A percentile compares a stretch with the other conserved stretches of the same genome.
phyloP scores from a whole-genome alignment of 345 rosid genomes.

The Gynandropsis gynandra region DNA sequence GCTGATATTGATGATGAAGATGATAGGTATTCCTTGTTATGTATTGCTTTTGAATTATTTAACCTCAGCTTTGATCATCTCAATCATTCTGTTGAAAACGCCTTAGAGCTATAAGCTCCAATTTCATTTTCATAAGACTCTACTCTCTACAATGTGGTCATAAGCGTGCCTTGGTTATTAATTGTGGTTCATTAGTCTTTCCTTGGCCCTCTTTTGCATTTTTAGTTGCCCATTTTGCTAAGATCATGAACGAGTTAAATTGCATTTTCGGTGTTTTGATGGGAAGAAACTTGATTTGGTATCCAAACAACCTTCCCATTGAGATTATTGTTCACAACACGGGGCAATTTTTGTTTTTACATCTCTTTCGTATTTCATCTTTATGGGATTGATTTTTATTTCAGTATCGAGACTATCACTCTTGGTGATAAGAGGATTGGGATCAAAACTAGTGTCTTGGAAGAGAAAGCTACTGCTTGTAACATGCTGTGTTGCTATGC shows the following conservation, averaged over 20 bases:
- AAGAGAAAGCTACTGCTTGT: slow-evolving; percentile 67
- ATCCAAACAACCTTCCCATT: neutral
- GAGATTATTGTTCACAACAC: neutral
- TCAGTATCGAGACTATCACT: slow-evolving; percentile 67
- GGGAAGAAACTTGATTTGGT: neutral
- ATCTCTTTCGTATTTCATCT: neutral
- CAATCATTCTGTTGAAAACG: neutral
- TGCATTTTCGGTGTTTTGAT: neutral
- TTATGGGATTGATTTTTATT: neutral
- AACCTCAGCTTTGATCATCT: slow-evolving; percentile 8
- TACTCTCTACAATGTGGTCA: neutral
- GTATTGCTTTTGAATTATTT: slow-evolving; percentile 9
- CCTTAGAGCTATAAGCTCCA: neutral
- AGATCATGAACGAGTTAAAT: neutral
- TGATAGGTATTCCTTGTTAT: slow-evolving; percentile 37
- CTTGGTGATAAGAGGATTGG: slow-evolving; percentile 76
- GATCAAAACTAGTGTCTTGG: slow-evolving; percentile 48
- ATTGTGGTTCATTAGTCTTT: neutral
- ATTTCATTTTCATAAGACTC: neutral
- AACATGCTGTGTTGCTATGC: slow-evolving; percentile 63
- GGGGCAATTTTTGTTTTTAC: neutral
- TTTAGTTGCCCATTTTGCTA: neutral
- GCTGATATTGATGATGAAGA: slow-evolving; percentile 56
- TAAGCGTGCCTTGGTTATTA: neutral
- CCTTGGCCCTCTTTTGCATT: neutral